phyloP scores from a whole-genome alignment of 129 eudicot species.

The Tagetes patula region DNA sequence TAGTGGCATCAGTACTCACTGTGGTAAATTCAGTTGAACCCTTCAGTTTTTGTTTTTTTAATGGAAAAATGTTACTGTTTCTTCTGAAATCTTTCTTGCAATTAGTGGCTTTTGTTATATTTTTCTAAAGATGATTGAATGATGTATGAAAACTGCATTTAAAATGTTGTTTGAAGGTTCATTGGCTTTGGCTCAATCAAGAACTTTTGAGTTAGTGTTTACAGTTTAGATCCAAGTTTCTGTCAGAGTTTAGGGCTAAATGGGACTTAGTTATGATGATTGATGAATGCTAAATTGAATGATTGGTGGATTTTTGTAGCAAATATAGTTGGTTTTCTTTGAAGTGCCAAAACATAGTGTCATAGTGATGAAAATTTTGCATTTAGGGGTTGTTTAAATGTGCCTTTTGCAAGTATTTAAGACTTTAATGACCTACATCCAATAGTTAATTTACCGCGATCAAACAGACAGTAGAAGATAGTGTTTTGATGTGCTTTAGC shows the following conservation, averaged over 20 bases:
- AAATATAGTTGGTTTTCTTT: too few species aligned
- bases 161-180: slow-evolving; percentile 10
- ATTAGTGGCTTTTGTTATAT: slow-evolving; percentile 16
- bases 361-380: not conserved
- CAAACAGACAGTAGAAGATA: too few species aligned
- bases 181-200: slow-evolving; percentile 3
- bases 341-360: too few species aligned
- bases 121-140: slow-evolving; percentile 10
- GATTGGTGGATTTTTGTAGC: not conserved
- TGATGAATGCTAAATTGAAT: not conserved
- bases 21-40: slow-evolving; percentile 47
- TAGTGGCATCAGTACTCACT: slow-evolving; percentile 74
- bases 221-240: slow-evolving; percentile 5
- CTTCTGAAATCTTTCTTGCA: slow-evolving; percentile 2
- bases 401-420: too few species aligned
- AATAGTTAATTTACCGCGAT: too few species aligned
- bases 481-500: too few species aligned
- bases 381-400: not conserved
- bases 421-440: too few species aligned
- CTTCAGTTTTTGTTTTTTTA: not conserved
- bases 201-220: slow-evolving; percentile 17
- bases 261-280: not conserved
- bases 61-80: slow-evolving; percentile 13
- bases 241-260: not conserved
- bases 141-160: not conserved